Evolutionary conservation across 192 early-diverging fungal genomes (phyloP), one percentile per base, ranked within the genome.

Genomic region (Pilobolus umbonatus): DNA sequence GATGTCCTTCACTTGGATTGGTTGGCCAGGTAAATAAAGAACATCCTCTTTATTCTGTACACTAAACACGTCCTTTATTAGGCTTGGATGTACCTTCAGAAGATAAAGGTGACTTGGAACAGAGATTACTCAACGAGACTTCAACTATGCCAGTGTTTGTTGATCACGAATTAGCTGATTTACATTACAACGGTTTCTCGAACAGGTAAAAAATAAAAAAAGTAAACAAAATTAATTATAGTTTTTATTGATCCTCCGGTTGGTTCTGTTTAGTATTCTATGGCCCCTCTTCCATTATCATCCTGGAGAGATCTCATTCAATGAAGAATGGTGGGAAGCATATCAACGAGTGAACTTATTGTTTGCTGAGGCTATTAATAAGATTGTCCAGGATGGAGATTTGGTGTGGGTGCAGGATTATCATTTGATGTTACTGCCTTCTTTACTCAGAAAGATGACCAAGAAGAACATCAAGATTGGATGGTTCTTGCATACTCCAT

Each of bases 201-300:
- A 99, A 99, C 79, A 75, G 77, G 75, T 75, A 76, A 42, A 19
- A 56, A 28, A 29, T 15, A 25, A 50, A 57, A 45, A 38, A 50
- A 31, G n/a, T n/a, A 43, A 29, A 34, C 28, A 31, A 25, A n/a
- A 30, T 30, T 38, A n/a, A 2, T 36, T 35, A 1, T 55, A 42
- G 9, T 22, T 55, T 5, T 26, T 8, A 22, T 42, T 43, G 43
- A 29, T 22, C 48, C 31, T 26, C 51, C 5, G 7, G 10, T 9
- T 47, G 36, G 26, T 47, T 47, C 19, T 30, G 17, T 19, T 32
- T 69, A 93, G 91, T 65, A 96, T 99, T 55, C 85, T 99, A 36
- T 98, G 95, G 97, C 98, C 98, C 5, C 76, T 99, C 48, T 99
- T 99, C 79, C 98, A 99, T 74, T 99, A 99, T 74, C 94, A 98